phyloP scores from a whole-genome alignment of 108 stramenopile species.

The Fragilaria crotonensis region DNA sequence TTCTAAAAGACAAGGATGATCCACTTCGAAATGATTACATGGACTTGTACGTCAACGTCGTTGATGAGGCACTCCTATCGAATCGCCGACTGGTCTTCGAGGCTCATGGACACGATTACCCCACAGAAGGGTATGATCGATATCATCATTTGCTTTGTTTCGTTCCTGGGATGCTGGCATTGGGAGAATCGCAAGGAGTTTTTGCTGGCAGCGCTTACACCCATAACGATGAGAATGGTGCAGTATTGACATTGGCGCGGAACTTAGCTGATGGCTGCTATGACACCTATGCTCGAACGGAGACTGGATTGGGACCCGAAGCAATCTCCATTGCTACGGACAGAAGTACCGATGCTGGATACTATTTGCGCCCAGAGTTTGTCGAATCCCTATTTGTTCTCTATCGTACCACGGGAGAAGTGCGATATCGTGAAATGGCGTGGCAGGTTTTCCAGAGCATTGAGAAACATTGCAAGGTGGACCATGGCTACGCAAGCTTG shows the following conservation, averaged over 20 bases:
- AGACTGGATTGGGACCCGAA: constrained; percentile 17
- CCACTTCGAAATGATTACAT: constrained; percentile 1
- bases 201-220: constrained; percentile 5
- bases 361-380: constrained; percentile 45
- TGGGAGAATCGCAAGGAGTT: too few relatives aligned
- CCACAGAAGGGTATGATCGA: constrained; percentile 13
- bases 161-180: constrained; percentile 52
- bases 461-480: constrained; percentile 36
- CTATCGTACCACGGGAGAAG: constrained; percentile 37
- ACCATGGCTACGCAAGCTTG: constrained; percentile 35
- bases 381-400: constrained; percentile 43
- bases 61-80: constrained; percentile 5
- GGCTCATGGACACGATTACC: constrained; percentile 7
- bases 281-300: constrained; percentile 1
- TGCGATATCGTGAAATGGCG: constrained; percentile 36
- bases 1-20: constrained; percentile 11
- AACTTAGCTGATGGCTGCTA: constrained; percentile 20
- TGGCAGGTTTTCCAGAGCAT: constrained; percentile 50
- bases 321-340: background rate
- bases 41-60: constrained; percentile 14
- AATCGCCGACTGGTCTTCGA: background rate
- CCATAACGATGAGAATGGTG: background rate
- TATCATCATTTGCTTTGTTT: constrained; percentile 73
- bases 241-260: constrained; percentile 10
- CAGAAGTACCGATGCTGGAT: constrained; percentile 1